Base-by-base conservation (phyloP, 768 basidiomycete genomes). In the Clitopilus hobsonii region DNA sequence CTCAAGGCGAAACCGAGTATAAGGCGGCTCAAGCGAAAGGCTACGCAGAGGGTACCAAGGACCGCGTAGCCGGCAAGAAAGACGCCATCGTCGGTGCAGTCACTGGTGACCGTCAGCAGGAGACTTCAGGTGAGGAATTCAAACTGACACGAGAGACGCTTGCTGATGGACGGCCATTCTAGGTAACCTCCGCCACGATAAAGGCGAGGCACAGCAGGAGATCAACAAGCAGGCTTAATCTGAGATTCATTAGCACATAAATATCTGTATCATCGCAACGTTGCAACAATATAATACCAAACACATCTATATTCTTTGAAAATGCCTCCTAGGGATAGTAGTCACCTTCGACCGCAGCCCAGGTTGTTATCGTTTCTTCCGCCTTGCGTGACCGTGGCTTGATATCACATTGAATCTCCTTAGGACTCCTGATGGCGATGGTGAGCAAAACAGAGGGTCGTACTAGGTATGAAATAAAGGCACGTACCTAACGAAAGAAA, bases 81-180 rank as follows among this genome's bases (percentile, higher is more conserved):
- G 82, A 84, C 52, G 62, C 78, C 38, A 67, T 85, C 27, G 69
- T 80, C 29, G 83, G 83, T 28, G 79, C 83, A 8, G 57, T 85
- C 49, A 75, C 69, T n/a, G 84, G 82, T 24, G 84, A 84, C 65
- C 72, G 74, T 59, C 36, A 67, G n/a, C 79, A 82, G 63, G 73
- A 85, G 65, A 54, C 59, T 16, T n/a, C 71, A 16, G 82, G 83
- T 81, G 36, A 20, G 60, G 16, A 27, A 16, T 8, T 24, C 16
- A 5, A 18, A 18, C 11, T 6, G 10, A n/a, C n/a, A n/a, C n/a
- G n/a, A n/a, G 3, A 13, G 3, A 36, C 27, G 16, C 38, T 38
- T 6, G n/a, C 10, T 22, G 3, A 14, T 38, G 6, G 36, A 29
- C 18, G 25, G 51, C 7, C 6, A 24, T 41, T 13, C 14, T 7